A percentile compares a stretch with the other conserved stretches of the same genome.
Evolutionary conservation across 139 green algal genomes (phyloP).

Genomic region (Volvox africanus): DNA sequence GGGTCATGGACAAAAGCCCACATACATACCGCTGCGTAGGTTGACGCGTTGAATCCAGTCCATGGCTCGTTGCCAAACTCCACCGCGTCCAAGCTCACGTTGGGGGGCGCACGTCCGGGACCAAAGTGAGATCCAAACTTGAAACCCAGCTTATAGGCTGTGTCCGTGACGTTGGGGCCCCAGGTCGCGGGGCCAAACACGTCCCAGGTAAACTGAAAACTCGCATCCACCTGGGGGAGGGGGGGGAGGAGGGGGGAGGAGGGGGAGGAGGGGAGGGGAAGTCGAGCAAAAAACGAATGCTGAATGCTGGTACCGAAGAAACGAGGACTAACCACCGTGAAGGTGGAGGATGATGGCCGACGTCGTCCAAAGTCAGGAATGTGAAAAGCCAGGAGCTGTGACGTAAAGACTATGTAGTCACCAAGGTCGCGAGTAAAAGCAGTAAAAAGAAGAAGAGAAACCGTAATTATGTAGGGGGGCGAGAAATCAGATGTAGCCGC

Average conservation of each 20-base stretch:
- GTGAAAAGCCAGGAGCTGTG: too few relatives aligned
- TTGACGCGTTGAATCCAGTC: constrained; percentile 41
- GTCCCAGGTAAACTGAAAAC: constrained; percentile 44
- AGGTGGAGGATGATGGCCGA: too few relatives aligned
- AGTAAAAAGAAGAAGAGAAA: too few relatives aligned
- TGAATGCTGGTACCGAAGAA: too few relatives aligned
- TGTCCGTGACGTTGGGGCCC: constrained; percentile 34
- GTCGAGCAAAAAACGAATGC: too few relatives aligned
- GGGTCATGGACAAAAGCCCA: too few relatives aligned
- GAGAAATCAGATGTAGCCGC: too few relatives aligned
- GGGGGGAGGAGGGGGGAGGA: not conserved
- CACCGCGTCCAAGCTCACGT: constrained; percentile 41
- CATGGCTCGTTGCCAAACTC: constrained; percentile 58
- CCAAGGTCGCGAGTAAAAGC: too few relatives aligned
- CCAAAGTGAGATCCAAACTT: constrained; percentile 52
- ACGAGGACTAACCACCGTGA: too few relatives aligned
- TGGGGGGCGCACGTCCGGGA: constrained; percentile 27
- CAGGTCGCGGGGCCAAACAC: constrained; percentile 22
- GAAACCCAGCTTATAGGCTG: constrained; percentile 45
- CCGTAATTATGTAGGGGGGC: too few relatives aligned
- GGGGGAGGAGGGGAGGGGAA: not conserved
- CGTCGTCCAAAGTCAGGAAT: too few relatives aligned
- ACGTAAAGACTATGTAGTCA: too few relatives aligned
- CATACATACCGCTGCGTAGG: constrained; percentile 14
- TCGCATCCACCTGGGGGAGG: constrained; percentile 28